These are phyloP conservation scores for Trichoderma lentiforme DNA, from an alignment of 2,329 filamentous ascomycete species.

Conservation along the genomic window DNA sequence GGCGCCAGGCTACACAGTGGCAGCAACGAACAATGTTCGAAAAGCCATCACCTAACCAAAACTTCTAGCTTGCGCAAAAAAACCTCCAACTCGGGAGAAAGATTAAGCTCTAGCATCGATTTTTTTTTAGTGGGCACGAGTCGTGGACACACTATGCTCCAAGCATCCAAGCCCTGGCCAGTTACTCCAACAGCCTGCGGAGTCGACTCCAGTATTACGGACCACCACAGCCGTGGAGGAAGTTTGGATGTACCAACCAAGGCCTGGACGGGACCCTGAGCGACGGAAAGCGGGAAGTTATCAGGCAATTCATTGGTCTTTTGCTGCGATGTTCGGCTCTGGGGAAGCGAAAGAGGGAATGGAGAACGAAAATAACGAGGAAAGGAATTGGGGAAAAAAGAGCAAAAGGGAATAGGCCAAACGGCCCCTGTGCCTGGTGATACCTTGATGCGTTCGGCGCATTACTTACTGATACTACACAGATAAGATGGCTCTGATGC, in stretches of 20 bases:
- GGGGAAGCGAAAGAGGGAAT: neutral
- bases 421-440: neutral
- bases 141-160: neutral
- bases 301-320: neutral
- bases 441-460: neutral
- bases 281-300: neutral
- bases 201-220: slow-evolving; percentile 11
- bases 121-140: slow-evolving; percentile 3
- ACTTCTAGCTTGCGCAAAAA: neutral
- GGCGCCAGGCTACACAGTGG: neutral
- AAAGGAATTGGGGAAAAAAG: neutral
- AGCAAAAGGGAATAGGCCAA: neutral
- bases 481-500: neutral
- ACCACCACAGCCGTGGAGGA: neutral
- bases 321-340: neutral
- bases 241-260: neutral
- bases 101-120: slow-evolving; percentile 8
- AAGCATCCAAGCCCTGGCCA: slow-evolving; percentile 4
- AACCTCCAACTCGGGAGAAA: slow-evolving; percentile 8
- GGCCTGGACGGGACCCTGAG: neutral
- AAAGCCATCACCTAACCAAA: slow-evolving; percentile 1
- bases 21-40: neutral
- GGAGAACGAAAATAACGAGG: neutral
- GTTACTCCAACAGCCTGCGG: slow-evolving; percentile 1
- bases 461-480: neutral